A percentile compares a stretch with the other conserved stretches of the same genome.
These are phyloP conservation scores for Apostasia shenzhenica DNA, from an alignment of 106 monocot species.

Conservation along the genomic window DNA sequence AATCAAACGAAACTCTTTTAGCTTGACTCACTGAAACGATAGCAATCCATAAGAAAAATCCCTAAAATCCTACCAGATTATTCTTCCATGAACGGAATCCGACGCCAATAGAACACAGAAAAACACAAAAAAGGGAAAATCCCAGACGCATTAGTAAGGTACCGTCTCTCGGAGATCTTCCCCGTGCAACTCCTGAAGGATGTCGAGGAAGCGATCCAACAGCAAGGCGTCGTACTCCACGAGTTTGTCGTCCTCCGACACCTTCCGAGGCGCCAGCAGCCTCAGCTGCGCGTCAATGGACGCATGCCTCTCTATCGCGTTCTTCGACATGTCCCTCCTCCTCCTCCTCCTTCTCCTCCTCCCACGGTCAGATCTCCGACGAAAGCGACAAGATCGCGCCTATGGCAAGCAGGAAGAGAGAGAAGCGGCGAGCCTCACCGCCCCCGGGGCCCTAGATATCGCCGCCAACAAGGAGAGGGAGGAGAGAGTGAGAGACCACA, in stretches of 20 bases:
- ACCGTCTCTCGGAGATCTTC: constrained; percentile 74
- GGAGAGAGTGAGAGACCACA: background rate
- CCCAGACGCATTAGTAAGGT: background rate
- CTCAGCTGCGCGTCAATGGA: constrained; percentile 88
- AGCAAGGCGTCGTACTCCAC: constrained; percentile 92
- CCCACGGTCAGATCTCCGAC: constrained; percentile 1
- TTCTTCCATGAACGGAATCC: background rate
- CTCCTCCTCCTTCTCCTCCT: background rate
- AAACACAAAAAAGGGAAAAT: background rate
- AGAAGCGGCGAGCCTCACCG: background rate
- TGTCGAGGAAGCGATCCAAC: constrained; percentile 84
- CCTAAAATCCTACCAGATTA: no score
- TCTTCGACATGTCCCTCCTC: constrained; percentile 32
- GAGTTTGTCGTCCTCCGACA: constrained; percentile 89
- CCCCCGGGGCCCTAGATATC: constrained; percentile 4
- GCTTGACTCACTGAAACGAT: no score
- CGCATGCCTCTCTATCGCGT: constrained; percentile 53
- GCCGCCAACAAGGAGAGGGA: background rate
- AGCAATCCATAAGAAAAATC: no score
- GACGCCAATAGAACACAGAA: background rate
- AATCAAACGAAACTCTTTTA: no score
- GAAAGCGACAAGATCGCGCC: background rate
- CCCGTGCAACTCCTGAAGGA: constrained; percentile 85
- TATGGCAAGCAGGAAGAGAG: background rate
- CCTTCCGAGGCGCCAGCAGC: constrained; percentile 75